Evolutionary conservation across 257 asterid species (phyloP), one percentile per base, ranked within the genome.

Genomic region (Parsonsia alboflavescens): DNA sequence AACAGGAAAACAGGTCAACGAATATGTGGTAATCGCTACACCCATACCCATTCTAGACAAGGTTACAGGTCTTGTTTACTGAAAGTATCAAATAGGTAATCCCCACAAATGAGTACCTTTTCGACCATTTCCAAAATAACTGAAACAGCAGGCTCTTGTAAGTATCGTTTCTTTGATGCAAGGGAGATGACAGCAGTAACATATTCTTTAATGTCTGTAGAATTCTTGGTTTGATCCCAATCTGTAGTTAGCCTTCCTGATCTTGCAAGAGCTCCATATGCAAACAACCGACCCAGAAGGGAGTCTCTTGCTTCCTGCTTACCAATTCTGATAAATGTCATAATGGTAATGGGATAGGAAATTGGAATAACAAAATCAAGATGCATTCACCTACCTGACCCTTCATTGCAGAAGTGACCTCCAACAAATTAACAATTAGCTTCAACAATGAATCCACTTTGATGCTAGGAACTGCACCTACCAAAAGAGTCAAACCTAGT

Each of bases 221-320:
- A 80, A 72, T 86, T 76, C 41, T 81, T 82, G 82, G 84, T 82
- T 13, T 79, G 75, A 44, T 28, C 81, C 92, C 89, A 86, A 82
- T 89, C 99, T 78, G 83, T 86, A 42, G 88, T 79, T 30, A 95
- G 86, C 80, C 88, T 89, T 80, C 98, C 99, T 33, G 98, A 95
- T 86, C 98, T 84, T 69, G 96, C 96, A 77, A 92, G 83, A 78
- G 99, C 96, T 77, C 97, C 98, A 80, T 95, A 95, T 72, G 98
- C 93, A 89, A 95, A 92, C 82, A 95, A 84, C 52, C 96, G 98
- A 11, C 99, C 99, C 70, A 95, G 80, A 66, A 89, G 82, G 75
- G 87, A 84, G 85, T 92, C 99, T 80, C 85, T 93, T 65, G 81
- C 91, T 86, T 95, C 98, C 99, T 95, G 59, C 28, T 62, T 76